A percentile compares a stretch with the other conserved stretches of the same genome.
Conservation (phyloP, 1,139 yeast genomes). For the Candida mesenterica region DNA sequence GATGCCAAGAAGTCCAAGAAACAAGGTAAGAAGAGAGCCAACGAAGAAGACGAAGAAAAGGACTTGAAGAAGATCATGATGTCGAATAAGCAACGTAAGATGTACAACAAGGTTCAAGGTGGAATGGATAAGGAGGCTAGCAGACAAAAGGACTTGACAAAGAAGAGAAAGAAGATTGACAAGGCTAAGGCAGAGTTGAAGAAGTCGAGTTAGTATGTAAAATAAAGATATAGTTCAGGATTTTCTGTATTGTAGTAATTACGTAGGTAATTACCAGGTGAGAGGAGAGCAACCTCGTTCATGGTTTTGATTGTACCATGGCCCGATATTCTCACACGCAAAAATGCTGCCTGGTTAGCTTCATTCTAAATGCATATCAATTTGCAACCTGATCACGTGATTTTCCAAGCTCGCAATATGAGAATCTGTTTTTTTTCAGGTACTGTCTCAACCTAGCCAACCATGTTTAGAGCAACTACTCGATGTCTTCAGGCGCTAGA, state of each 20-base stretch:
- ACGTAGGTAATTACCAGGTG: not conserved
- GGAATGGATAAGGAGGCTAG: slow-evolving; percentile 84
- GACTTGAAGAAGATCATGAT: slow-evolving; percentile 93
- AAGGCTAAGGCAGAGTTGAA: slow-evolving; percentile 61
- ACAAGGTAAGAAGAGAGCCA: slow-evolving; percentile 31
- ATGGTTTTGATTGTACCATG: no score
- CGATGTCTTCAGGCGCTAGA: no score
- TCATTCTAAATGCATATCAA: no score
- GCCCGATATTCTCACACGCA: no score
- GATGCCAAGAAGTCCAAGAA: slow-evolving; percentile 34
- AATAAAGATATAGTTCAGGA: slow-evolving; percentile 1
- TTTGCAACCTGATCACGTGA: no score
- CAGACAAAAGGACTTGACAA: slow-evolving; percentile 68
- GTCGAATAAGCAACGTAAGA: slow-evolving; percentile 93
- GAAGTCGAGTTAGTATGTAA: slow-evolving; percentile 21
- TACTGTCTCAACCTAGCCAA: no score
- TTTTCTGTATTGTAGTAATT: not conserved
- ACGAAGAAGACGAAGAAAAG: slow-evolving; percentile 69
- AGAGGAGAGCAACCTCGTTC: no score
- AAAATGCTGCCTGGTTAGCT: no score
- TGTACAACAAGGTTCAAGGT: slow-evolving; percentile 93
- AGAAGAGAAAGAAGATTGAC: slow-evolving; percentile 76
- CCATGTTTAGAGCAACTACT: no score
- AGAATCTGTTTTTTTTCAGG: no score
- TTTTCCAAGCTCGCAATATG: no score